Evolutionary conservation across 306 rosid species (phyloP).

Genomic region (Fragaria ananassa): DNA sequence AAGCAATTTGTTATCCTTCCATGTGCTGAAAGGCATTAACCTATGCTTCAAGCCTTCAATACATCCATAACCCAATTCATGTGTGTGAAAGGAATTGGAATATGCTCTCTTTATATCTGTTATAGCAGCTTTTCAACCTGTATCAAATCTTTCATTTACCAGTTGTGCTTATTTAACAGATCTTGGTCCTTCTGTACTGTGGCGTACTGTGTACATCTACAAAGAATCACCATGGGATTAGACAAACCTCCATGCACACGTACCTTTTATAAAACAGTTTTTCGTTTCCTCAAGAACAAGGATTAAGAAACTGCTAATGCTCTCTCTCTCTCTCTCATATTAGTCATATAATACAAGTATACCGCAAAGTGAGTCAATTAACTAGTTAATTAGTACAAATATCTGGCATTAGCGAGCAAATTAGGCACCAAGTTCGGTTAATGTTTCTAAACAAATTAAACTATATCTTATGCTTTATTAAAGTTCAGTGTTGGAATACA

Average conservation of each 20-base stretch:
- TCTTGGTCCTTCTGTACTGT: slow-evolving; percentile 4
- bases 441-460: neutral
- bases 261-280: neutral
- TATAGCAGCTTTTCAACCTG: neutral
- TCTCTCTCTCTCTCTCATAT: neutral
- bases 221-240: neutral
- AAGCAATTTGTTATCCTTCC: neutral
- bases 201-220: slow-evolving; percentile 2
- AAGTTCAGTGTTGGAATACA: slow-evolving; percentile 3
- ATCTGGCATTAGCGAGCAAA: neutral
- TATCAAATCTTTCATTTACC: neutral
- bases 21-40: slow-evolving; percentile 1
- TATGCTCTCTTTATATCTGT: slow-evolving; percentile 1
- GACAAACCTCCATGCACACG: neutral
- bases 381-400: neutral
- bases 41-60: neutral
- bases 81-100: neutral
- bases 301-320: neutral
- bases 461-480: neutral
- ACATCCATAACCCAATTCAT: neutral
- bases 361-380: neutral
- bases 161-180: neutral
- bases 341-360: neutral
- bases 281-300: slow-evolving; percentile 4
- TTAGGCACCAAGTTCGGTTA: slow-evolving; percentile 8